A percentile compares a stretch with the other conserved stretches of the same genome.
These are phyloP conservation scores for Flammula alnicola DNA, from an alignment of 1,284 basidiomycete genomes.

Conservation along the genomic window DNA sequence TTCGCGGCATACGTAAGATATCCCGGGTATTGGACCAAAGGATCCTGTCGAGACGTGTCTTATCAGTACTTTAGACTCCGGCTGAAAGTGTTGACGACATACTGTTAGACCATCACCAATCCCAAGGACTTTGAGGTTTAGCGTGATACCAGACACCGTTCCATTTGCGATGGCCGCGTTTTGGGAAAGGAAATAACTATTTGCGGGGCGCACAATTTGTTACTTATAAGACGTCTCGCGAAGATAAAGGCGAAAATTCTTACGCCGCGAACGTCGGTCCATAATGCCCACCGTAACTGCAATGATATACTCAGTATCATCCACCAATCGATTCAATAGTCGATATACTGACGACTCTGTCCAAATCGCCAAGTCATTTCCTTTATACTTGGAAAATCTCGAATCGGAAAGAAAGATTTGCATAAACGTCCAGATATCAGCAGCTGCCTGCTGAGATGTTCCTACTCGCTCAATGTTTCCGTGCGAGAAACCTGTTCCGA, in stretches of 20 bases:
- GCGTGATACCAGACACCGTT: constrained; percentile 46
- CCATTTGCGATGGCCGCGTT: constrained; percentile 60
- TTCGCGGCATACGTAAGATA: constrained; percentile 57
- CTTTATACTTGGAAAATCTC: constrained; percentile 56
- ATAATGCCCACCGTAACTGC: constrained; percentile 48
- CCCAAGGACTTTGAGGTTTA: constrained; percentile 67
- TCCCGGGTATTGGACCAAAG: constrained; percentile 60
- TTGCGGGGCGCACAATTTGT: not conserved
- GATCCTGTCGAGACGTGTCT: constrained; percentile 43
- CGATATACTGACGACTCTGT: constrained; percentile 53
- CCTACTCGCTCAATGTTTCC: constrained; percentile 47
- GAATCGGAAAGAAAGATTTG: constrained; percentile 61
- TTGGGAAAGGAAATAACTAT: constrained; percentile 60
- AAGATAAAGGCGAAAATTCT: constrained; percentile 23
- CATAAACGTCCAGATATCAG: constrained; percentile 59
- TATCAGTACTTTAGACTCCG: not conserved
- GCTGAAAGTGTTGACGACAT: constrained; percentile 18
- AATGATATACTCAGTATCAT: not conserved
- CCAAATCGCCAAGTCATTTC: constrained; percentile 60
- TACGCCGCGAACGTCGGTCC: constrained; percentile 65
- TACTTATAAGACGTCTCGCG: not conserved
- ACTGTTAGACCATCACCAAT: constrained; percentile 70
- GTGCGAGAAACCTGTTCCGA: constrained; percentile 65
- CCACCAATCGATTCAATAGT: not conserved
- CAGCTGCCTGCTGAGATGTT: constrained; percentile 56